Conservation (phyloP, 768 basidiomycete genomes). For the Suillus clintonianus region DNA sequence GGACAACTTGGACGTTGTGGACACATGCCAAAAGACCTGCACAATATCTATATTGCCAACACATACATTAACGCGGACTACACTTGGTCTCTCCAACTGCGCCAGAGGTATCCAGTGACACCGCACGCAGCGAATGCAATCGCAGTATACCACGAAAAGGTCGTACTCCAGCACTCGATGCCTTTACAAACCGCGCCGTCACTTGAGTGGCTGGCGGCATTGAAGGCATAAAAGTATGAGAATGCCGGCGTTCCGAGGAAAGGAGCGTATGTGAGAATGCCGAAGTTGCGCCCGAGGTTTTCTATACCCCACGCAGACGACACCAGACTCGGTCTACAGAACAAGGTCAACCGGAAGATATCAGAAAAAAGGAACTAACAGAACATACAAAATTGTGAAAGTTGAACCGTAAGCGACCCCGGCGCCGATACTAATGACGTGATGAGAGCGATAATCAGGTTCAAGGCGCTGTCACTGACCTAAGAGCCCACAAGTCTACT, state of each 20-base stretch:
- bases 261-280: slow-evolving; percentile 71
- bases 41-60: not conserved
- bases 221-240: slow-evolving; percentile 77
- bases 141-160: slow-evolving; percentile 55
- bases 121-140: slow-evolving; percentile 47
- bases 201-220: slow-evolving; percentile 55
- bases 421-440: slow-evolving; percentile 51
- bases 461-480: slow-evolving; percentile 40
- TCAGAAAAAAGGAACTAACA: not conserved
- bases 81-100: slow-evolving; percentile 59
- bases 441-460: slow-evolving; percentile 2
- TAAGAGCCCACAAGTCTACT: slow-evolving; percentile 66
- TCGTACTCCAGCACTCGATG: slow-evolving; percentile 61
- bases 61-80: slow-evolving; percentile 22
- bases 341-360: slow-evolving; percentile 1
- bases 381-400: slow-evolving; percentile 70
- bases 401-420: slow-evolving; percentile 70
- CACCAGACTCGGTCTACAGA: slow-evolving; percentile 64
- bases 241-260: slow-evolving; percentile 75
- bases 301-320: slow-evolving; percentile 70
- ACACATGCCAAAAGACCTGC: not conserved
- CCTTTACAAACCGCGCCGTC: slow-evolving; percentile 54
- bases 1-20: not conserved
- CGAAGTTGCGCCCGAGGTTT: slow-evolving; percentile 78
- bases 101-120: slow-evolving; percentile 56